Evolutionary conservation across 2,329 filamentous ascomycete genomes (phyloP), one percentile per base, ranked within the genome.

Genomic region (Penicillium hordei): DNA sequence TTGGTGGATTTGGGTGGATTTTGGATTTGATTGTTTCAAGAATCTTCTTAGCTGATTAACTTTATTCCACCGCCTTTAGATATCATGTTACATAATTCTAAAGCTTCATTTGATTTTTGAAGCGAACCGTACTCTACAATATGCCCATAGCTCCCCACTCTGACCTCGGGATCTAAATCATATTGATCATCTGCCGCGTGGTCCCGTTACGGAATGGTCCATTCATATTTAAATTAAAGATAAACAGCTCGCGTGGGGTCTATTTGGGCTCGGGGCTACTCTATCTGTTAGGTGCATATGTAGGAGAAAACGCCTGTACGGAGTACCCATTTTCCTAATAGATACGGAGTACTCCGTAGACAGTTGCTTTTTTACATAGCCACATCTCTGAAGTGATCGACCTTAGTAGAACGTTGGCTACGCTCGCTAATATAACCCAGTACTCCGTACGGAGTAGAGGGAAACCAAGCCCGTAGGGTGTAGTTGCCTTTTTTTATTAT

Each of bases 231-330:
- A 43, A 43, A 17, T 25, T 10, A n/a, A n/a, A 23, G 21, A 17
- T 13, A 12, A 38, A 40, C 9, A 29, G 4, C 27, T 38, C 49
- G 19, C 56, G 55, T 60, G 57, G 46, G 48, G 59, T 46, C 46
- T 38, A 49, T 48, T 46, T 50, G 27, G n/a, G 13, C 43, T 55
- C 51, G 55, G 53, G 48, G 31, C 50, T 54, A 50, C 60, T 58
- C 31, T 39, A 58, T 63, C 58, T 48, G 58, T 57, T 51, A 58
- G 58, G 55, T 60, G 54, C 54, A 52, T 53, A n/a, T 8, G 23
- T 19, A 33, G 31, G 17, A 19, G 43, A 25, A 33, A 38, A 40
- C n/a, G 7, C 40, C 12, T 33, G 31, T 33, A n/a, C n/a, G n/a
- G n/a, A n/a, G n/a, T n/a, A 17, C 15, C 31, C 33, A 13, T 34